Conservation (phyloP, 2,329 filamentous ascomycete genomes). For the Calycina herbarum region DNA sequence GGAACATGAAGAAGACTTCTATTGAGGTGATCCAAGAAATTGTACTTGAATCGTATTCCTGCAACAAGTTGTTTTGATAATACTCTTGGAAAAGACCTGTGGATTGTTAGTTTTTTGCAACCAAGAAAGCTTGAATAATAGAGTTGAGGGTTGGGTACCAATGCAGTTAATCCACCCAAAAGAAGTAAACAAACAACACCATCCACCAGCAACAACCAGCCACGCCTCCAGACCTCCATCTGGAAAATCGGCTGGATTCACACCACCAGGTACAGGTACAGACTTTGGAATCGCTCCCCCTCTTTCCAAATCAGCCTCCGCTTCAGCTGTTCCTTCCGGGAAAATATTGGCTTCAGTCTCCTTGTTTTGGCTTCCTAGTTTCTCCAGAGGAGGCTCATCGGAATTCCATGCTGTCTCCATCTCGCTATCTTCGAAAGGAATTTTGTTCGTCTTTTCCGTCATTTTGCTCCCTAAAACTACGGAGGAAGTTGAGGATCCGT, state of each 20-base stretch:
- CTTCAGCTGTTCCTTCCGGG: slow-evolving; percentile 89
- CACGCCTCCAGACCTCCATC: slow-evolving; percentile 59
- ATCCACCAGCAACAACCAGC: slow-evolving; percentile 53
- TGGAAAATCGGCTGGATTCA: slow-evolving; percentile 53
- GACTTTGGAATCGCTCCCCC: slow-evolving; percentile 26
- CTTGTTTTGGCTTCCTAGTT: slow-evolving; percentile 35
- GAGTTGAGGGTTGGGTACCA: slow-evolving; percentile 36
- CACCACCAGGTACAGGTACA: slow-evolving; percentile 24
- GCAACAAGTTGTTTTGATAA: slow-evolving; percentile 52
- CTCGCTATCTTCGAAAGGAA: slow-evolving; percentile 9
- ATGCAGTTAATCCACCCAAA: slow-evolving; percentile 53
- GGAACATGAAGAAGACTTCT: slow-evolving; percentile 54
- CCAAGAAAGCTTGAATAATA: background rate
- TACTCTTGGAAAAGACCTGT: slow-evolving; percentile 58
- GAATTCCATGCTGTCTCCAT: slow-evolving; percentile 9
- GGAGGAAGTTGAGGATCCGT: slow-evolving; percentile 13
- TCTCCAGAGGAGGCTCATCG: slow-evolving; percentile 15
- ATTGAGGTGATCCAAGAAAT: slow-evolving; percentile 64
- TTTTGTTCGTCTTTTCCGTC: slow-evolving; percentile 7
- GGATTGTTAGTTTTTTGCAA: slow-evolving; percentile 13
- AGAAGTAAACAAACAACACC: slow-evolving; percentile 48
- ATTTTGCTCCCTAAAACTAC: slow-evolving; percentile 13
- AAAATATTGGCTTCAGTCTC: slow-evolving; percentile 54
- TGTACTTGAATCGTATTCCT: slow-evolving; percentile 50
- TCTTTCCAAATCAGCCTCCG: slow-evolving; percentile 79